These are phyloP conservation scores for Alternaria gansuensis DNA, from an alignment of 2,329 filamentous ascomycete genomes.

Conservation along the genomic window DNA sequence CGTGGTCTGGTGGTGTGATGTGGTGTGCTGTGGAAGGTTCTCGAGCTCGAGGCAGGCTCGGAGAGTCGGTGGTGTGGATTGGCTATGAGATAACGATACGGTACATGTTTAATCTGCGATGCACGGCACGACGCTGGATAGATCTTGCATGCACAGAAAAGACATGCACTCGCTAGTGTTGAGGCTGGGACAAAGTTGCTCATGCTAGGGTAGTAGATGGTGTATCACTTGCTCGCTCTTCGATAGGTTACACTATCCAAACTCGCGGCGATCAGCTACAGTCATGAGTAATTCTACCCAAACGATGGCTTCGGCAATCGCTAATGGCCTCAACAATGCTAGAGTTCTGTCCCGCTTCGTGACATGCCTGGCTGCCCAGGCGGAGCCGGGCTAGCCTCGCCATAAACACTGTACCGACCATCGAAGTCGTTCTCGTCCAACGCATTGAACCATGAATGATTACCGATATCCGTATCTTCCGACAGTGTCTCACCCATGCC, in stretches of 20 bases:
- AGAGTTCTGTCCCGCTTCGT: background rate
- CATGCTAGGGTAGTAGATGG: background rate
- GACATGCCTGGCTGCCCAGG: background rate
- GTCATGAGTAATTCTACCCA: too few relatives aligned
- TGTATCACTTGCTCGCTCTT: background rate
- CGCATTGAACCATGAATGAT: slow-evolving; percentile 14
- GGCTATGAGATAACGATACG: too few relatives aligned
- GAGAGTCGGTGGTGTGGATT: too few relatives aligned
- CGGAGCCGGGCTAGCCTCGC: background rate
- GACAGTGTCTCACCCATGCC: background rate
- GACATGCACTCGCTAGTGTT: too few relatives aligned
- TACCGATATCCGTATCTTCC: background rate
- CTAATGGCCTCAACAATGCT: background rate
- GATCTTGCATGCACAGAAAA: background rate
- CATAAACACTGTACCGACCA: slow-evolving; percentile 7
- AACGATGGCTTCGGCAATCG: background rate
- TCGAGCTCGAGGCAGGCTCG: background rate
- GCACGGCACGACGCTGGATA: background rate
- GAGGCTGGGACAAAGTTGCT: background rate
- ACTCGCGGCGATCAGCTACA: background rate
- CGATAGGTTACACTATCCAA: background rate
- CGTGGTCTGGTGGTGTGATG: slow-evolving; percentile 1
- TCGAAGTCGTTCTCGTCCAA: slow-evolving; percentile 1
- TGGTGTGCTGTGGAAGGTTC: slow-evolving; percentile 4
- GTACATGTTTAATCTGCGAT: background rate